Evolutionary conservation across 768 basidiomycete species (phyloP).

Genomic region (Psilocybe sp.): DNA sequence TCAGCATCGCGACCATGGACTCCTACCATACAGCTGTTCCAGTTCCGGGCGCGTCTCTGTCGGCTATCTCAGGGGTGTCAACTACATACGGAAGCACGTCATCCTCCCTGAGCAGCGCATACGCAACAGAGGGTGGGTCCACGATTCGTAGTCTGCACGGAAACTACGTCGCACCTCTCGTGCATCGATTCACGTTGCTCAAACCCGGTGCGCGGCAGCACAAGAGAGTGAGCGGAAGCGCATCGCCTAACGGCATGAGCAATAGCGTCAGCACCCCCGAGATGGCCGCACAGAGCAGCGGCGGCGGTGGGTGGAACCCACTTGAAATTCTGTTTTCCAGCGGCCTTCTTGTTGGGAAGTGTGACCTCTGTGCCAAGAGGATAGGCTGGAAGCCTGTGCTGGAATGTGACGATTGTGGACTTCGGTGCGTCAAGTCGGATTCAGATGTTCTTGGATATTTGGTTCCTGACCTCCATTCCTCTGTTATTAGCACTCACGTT

Average conservation of each 20-base stretch:
- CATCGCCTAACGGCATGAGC: conserved; percentile 42
- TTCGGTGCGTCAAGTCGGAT: conserved; percentile 47
- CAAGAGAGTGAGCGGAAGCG: conserved; percentile 17
- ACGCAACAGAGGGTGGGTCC: conserved; percentile 77
- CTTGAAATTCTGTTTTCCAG: conserved; percentile 77
- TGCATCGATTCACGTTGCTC: conserved; percentile 86
- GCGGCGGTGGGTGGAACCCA: conserved; percentile 62
- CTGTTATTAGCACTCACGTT: conserved; percentile 62
- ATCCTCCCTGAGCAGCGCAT: conserved; percentile 26
- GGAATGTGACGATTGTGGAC: conserved; percentile 86
- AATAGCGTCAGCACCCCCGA: conserved; percentile 34
- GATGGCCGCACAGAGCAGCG: conserved; percentile 11
- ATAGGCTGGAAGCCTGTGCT: conserved; percentile 85
- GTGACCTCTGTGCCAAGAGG: conserved; percentile 78
- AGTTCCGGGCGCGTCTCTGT: conserved; percentile 44
- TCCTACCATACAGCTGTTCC: conserved; percentile 65
- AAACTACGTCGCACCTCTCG: conserved; percentile 43
- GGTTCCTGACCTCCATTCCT: conserved; percentile 3
- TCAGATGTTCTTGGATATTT: background rate
- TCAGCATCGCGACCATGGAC: conserved; percentile 57
- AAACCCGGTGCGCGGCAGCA: conserved; percentile 70
- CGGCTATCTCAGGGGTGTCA: no score
- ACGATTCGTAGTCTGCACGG: conserved; percentile 50
- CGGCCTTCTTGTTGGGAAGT: conserved; percentile 69
- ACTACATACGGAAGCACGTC: no score